Evolutionary conservation across 148 eudicot species (phyloP), one percentile per base, ranked within the genome.

Genomic region (Tetragonia tetragonoides): DNA sequence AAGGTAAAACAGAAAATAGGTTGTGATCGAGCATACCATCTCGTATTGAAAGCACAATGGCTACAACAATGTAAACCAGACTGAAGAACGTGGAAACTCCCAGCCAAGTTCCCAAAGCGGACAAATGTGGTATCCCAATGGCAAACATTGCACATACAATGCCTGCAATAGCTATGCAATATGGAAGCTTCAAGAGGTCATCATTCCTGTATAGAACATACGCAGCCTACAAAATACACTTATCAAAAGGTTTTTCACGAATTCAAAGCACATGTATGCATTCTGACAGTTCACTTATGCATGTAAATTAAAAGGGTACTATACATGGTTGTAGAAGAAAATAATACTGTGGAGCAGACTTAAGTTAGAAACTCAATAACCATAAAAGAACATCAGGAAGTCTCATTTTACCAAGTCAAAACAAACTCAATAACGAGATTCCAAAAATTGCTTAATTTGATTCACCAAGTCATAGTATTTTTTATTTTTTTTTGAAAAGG

Each of bases 31-130:
- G 66, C 76, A 38, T 91, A 93, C 99, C 99, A 88, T 96, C 99
- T 68, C 56, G 81, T 70, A 83, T 79, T 42, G 95, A 79, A 73
- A 96, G 89, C 47, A 78, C 89, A 77, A 93, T 69, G 71, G 90
- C 93, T 23, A 88, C 79, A 67, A 87, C 80, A 46, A 93, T 93
- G 89, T 91, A 96, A 24, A 89, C 76, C 42, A 96, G 86, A 76
- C 93, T 90, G 79, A 91, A 87, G 71, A 90, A 64, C 39, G 98
- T 90, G 28, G 98, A 93, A 74, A 93, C 83, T 78, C 87, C 95
- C 68, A 96, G 97, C 97, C 97, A 96, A 68, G 90, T 42, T 74
- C 95, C 75, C 75, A 96, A 78, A 72, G 98, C 98, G 64, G 99
- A 96, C 76, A 96, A 77, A 85, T 93, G 92, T 41, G 99, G 97